Evolutionary conservation across 169 alveolate genomes (phyloP).

Genomic region (Plasmodium coatneyi): DNA sequence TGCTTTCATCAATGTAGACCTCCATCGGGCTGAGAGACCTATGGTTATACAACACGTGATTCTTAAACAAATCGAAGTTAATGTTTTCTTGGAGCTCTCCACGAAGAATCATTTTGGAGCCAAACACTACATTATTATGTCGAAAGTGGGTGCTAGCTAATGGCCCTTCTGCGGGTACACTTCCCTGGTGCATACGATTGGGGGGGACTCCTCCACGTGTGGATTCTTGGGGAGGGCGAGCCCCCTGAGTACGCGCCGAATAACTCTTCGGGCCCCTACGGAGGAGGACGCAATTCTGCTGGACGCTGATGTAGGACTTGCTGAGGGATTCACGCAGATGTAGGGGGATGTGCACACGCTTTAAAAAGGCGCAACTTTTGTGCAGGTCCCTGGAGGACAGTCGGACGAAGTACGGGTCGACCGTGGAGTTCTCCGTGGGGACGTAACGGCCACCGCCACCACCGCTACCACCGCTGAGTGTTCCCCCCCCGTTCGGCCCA

Average conservation of each 20-base stretch:
- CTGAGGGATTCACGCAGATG: slow-evolving; percentile 17
- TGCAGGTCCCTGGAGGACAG: slow-evolving; percentile 15
- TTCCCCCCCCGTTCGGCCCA: not conserved
- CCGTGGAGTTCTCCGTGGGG: not conserved
- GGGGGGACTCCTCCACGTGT: not conserved
- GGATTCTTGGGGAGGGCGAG: not conserved
- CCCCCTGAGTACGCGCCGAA: not conserved
- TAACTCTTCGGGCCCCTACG: not conserved
- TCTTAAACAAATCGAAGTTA: slow-evolving; percentile 69
- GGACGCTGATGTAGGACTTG: slow-evolving; percentile 8
- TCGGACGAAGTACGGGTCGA: slow-evolving; percentile 4
- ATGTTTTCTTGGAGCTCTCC: slow-evolving; percentile 75
- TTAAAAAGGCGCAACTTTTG: not conserved
- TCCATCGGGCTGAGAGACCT: slow-evolving; percentile 76
- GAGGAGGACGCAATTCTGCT: slow-evolving; percentile 14
- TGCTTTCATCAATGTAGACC: slow-evolving; percentile 45
- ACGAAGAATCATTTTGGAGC: slow-evolving; percentile 75
- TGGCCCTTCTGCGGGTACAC: not conserved
- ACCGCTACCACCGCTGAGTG: not conserved
- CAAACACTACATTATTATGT: slow-evolving; percentile 74
- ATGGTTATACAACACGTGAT: slow-evolving; percentile 77
- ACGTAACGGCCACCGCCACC: not conserved
- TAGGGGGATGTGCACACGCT: slow-evolving; percentile 28
- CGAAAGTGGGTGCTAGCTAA: not conserved
- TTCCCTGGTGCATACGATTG: not conserved